A percentile compares a stretch with the other conserved stretches of the same genome.
Evolutionary conservation across 352 stramenopile species (phyloP).

Genomic region (Phytopythium boreale): DNA sequence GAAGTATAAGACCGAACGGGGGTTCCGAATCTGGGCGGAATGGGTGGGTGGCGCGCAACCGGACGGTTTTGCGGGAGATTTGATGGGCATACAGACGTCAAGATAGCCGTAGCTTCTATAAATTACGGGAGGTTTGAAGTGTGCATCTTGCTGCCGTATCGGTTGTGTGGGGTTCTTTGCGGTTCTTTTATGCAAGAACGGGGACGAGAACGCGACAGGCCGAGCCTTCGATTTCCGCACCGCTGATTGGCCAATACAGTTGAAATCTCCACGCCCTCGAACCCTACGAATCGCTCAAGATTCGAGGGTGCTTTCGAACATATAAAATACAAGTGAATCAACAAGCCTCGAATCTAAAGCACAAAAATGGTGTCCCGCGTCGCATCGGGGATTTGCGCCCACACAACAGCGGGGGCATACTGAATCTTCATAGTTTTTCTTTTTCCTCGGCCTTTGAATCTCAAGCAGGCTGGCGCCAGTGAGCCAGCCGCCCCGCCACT

Average conservation of each 20-base stretch:
- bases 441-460: slow-evolving; percentile 47
- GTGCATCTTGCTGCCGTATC: background rate
- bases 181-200: slow-evolving; percentile 9
- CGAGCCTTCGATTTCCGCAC: background rate
- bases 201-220: slow-evolving; percentile 6
- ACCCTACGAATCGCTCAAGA: background rate
- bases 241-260: slow-evolving; percentile 6
- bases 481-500: background rate
- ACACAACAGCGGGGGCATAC: background rate
- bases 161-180: background rate
- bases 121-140: background rate
- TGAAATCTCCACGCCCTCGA: background rate
- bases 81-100: background rate
- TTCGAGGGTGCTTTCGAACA: background rate
- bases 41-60: background rate
- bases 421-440: slow-evolving; percentile 55
- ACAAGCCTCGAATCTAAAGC: slow-evolving; percentile 11
- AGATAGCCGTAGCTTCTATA: slow-evolving; percentile 7
- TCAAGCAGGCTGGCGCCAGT: slow-evolving; percentile 7
- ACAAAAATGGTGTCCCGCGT: background rate
- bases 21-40: slow-evolving; percentile 13
- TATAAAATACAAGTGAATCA: background rate
- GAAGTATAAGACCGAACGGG: slow-evolving; percentile 6
- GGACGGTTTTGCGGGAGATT: background rate
- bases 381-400: slow-evolving; percentile 6